A percentile compares a stretch with the other conserved stretches of the same genome.
These are phyloP conservation scores for Elsinoe ampelina DNA, from an alignment of 2,329 filamentous ascomycete species.

Conservation along the genomic window DNA sequence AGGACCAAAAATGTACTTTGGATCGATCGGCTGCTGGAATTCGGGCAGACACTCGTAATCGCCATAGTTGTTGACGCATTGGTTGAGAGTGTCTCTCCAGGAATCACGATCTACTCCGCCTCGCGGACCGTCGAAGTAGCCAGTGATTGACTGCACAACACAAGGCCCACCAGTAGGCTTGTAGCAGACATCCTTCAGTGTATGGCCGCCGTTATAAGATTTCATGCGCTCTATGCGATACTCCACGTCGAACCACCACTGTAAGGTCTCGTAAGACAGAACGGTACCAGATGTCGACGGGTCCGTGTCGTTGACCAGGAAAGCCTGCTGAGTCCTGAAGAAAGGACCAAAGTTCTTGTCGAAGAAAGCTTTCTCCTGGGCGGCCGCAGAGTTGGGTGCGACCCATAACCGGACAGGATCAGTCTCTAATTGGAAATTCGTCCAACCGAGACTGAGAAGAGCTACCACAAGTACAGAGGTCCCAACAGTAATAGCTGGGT, in stretches of 20 bases:
- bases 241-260: constrained; percentile 93
- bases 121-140: constrained; percentile 69
- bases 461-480: constrained; percentile 65
- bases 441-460: constrained; percentile 77
- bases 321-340: constrained; percentile 86
- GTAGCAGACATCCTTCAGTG: constrained; percentile 79
- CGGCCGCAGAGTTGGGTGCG: constrained; percentile 83
- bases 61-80: constrained; percentile 53
- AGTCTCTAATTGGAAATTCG: constrained; percentile 78
- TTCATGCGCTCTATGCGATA: constrained; percentile 63
- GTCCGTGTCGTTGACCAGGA: constrained; percentile 79
- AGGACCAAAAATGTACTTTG: constrained; percentile 77
- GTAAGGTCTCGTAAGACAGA: constrained; percentile 75
- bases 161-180: constrained; percentile 85
- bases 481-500: constrained; percentile 73
- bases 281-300: constrained; percentile 60
- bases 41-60: constrained; percentile 60
- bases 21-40: constrained; percentile 81
- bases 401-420: constrained; percentile 93
- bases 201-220: constrained; percentile 57
- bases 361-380: constrained; percentile 88
- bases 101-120: constrained; percentile 50
- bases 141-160: constrained; percentile 84
- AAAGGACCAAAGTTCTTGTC: constrained; percentile 91
- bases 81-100: constrained; percentile 64